Percentiles rank a stretch among this genome's conserved stretches.
phyloP scores from a whole-genome alignment of 345 rosid genomes.

The Euphorbia lathyris region DNA sequence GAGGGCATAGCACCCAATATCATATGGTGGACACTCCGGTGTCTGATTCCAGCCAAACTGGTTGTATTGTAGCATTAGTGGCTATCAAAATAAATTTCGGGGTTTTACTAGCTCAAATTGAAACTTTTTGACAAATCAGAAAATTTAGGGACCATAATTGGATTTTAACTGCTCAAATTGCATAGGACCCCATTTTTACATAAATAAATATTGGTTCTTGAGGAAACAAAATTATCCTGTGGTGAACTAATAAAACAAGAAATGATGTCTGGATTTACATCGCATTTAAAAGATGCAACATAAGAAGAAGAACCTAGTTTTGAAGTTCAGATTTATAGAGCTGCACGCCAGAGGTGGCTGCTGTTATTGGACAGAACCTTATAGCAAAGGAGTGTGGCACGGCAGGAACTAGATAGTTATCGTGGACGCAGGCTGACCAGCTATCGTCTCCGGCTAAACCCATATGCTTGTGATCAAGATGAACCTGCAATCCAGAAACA shows the following conservation, averaged over 20 bases:
- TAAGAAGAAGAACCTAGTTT: slow-evolving; percentile 16
- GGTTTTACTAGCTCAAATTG: no score
- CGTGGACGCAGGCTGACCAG: slow-evolving; percentile 80
- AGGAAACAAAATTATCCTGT: no score
- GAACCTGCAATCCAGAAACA: slow-evolving; percentile 53
- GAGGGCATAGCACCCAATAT: no score
- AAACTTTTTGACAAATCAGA: no score
- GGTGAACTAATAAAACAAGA: background rate
- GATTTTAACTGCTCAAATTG: no score
- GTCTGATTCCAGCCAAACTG: no score
- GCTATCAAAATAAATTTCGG: no score
- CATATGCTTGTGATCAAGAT: slow-evolving; percentile 97
- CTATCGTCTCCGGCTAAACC: slow-evolving; percentile 95
- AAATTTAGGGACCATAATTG: no score
- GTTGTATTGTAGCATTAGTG: no score
- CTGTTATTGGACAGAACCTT: slow-evolving; percentile 60
- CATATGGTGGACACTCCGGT: no score
- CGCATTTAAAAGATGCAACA: background rate
- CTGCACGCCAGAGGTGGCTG: slow-evolving; percentile 46
- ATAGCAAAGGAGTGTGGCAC: slow-evolving; percentile 64
- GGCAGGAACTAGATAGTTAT: slow-evolving; percentile 69
- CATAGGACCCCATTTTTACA: no score
- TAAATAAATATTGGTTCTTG: background rate
- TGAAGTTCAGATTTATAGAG: slow-evolving; percentile 57
- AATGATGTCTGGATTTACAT: background rate